Percentiles rank a stretch among this genome's conserved stretches.
Conservation (phyloP, 306 rosid genomes). For the Benincasa hispida region DNA sequence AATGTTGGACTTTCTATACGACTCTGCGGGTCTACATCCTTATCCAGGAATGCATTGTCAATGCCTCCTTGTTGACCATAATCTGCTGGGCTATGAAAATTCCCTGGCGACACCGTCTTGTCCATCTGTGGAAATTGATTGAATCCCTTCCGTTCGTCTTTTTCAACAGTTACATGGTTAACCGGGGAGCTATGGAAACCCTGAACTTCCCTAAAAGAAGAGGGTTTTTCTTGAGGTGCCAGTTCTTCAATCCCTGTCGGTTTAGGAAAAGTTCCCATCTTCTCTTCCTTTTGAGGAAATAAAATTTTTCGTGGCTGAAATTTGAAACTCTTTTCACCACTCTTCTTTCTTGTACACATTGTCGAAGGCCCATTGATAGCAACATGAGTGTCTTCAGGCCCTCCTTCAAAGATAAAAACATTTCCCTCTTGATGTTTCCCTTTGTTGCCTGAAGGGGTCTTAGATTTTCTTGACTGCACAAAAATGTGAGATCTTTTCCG, state of each 20-base stretch:
- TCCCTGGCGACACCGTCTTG: constrained; percentile 12
- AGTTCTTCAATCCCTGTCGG: constrained; percentile 26
- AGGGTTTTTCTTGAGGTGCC: constrained; percentile 16
- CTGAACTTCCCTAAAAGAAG: constrained; percentile 23
- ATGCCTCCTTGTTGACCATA: constrained; percentile 26
- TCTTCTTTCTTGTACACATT: constrained; percentile 24
- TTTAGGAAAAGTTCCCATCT: constrained; percentile 22
- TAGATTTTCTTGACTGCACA: constrained; percentile 23
- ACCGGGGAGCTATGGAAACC: constrained; percentile 18
- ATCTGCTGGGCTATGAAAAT: constrained; percentile 24
- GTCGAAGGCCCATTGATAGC: constrained; percentile 31
- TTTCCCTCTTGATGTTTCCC: constrained; percentile 29
- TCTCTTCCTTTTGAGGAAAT: constrained; percentile 21
- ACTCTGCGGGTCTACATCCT: constrained; percentile 31
- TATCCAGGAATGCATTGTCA: constrained; percentile 20
- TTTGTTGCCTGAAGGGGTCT: constrained; percentile 21
- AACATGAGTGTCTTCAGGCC: constrained; percentile 19
- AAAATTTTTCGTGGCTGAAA: constrained; percentile 22
- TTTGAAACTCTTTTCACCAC: constrained; percentile 20
- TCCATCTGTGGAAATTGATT: constrained; percentile 23
- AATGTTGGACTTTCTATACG: constrained; percentile 48
- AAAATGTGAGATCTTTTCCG: constrained; percentile 37
- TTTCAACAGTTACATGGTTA: constrained; percentile 23
- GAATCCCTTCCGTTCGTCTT: constrained; percentile 23
- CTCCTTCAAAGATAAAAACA: constrained; percentile 26